Base-by-base conservation (phyloP, 306 rosid species). In the Lotus japonicus region DNA sequence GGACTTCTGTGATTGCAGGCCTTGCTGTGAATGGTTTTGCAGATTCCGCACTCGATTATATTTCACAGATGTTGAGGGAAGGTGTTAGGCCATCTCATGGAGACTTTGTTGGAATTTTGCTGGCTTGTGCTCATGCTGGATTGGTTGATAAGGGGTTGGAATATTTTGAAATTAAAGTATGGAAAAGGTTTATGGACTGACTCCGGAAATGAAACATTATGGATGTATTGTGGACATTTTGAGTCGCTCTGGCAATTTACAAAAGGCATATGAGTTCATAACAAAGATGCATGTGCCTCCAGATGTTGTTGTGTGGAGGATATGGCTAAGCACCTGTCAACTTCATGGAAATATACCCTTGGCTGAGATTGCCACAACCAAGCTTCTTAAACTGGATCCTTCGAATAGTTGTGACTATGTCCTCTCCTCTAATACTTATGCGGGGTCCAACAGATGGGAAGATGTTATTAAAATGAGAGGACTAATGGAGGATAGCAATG, bases 11-110 rank as follows among this genome's bases (percentile, higher is more conserved):
- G 39, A 83, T 92, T 74, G 56, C 89, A 35, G 98, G 97, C 77
- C 87, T 89, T 74, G 98, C 89, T 0, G 94, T 92, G 76, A 92
- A 92, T 63, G 95, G 97, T 54, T 86, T 69, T 75, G 96, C 89
- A 41, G 81, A 81, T 78, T 83, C 81, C 5, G 91, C 91, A 7
- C 84, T 84, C 16, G 57, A 86, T 15, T 60, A 74, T 70, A 89
- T 86, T 79, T 84, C 83, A 0, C 83, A 10, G 72, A 92, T 92
- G 95, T 73, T 84, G 77, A 64, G 50, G 75, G 87, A 86, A 71
- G 85, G 87, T 43, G 53, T 83, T 60, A 49, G 0, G 49, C 98
- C 97, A 28, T 81, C 86, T 75, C 89, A 81, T 63, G 95, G 94
- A 57, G 64, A 74, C 10, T 92, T 92, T 66, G 86, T 89, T 19